These are phyloP conservation scores for Myrmaecium sp. DNA, from an alignment of 2,329 filamentous ascomycete species.

Conservation along the genomic window DNA sequence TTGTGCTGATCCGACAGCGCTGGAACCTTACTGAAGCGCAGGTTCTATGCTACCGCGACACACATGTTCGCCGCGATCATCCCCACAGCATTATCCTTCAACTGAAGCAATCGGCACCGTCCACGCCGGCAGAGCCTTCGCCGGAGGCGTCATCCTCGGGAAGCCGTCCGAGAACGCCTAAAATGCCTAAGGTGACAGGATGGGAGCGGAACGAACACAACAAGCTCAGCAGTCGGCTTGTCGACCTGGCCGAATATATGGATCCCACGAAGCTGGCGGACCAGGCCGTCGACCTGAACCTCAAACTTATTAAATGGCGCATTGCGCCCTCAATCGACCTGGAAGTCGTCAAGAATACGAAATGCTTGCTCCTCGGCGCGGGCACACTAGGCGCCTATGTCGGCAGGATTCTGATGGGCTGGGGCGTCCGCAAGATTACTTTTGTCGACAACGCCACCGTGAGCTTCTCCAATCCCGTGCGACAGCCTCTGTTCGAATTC, in stretches of 20 bases:
- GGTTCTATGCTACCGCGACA: conserved; percentile 80
- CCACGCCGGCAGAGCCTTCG: conserved; percentile 4
- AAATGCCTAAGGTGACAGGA: conserved; percentile 78
- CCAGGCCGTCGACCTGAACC: conserved; percentile 85
- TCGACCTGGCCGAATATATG: conserved; percentile 83
- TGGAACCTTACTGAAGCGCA: conserved; percentile 65
- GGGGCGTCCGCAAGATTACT: conserved; percentile 89
- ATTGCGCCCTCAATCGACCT: conserved; percentile 79
- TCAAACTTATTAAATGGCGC: conserved; percentile 98
- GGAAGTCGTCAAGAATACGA: conserved; percentile 75
- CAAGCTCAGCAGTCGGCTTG: conserved; percentile 61
- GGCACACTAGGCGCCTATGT: conserved; percentile 92
- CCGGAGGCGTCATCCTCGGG: conserved; percentile 6
- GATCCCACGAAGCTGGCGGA: conserved; percentile 77
- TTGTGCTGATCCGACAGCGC: conserved; percentile 68
- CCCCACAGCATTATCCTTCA: conserved; percentile 66
- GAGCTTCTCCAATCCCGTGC: conserved; percentile 90
- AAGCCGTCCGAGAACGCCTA: conserved; percentile 18
- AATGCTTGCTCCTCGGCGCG: conserved; percentile 77
- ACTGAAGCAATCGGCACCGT: conserved; percentile 32
- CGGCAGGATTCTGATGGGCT: conserved; percentile 77
- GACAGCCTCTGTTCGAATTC: conserved; percentile 84
- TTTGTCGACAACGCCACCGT: conserved; percentile 90
- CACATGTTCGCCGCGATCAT: conserved; percentile 58
- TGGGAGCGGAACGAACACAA: conserved; percentile 77